Evolutionary conservation across 192 early-diverging fungal species (phyloP).

Genomic region (Podila minutissima): DNA sequence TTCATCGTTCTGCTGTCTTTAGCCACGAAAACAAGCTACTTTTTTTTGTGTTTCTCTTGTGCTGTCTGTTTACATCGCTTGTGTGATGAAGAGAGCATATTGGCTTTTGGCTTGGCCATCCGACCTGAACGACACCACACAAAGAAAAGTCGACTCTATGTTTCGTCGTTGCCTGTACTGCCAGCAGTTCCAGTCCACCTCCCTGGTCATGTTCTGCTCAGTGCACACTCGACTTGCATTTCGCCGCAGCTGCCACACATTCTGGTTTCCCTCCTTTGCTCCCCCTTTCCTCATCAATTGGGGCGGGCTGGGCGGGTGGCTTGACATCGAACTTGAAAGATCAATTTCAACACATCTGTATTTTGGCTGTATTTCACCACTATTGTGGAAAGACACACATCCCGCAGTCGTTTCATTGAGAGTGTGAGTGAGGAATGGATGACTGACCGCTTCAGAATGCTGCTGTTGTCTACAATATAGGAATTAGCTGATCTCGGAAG

Average conservation of each 20-base stretch:
- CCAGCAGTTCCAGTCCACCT: too few species aligned
- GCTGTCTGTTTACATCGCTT: slow-evolving; percentile 3
- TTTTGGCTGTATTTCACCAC: neutral
- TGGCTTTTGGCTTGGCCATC: too few species aligned
- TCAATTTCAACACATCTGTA: slow-evolving; percentile 7
- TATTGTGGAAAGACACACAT: neutral
- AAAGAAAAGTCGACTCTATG: too few species aligned
- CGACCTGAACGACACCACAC: too few species aligned
- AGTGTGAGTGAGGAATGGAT: neutral
- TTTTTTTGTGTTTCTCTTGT: neutral
- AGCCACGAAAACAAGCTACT: neutral
- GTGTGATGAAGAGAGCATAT: too few species aligned
- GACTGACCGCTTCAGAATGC: neutral
- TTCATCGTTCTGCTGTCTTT: neutral
- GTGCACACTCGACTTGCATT: too few species aligned
- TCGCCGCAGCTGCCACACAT: too few species aligned
- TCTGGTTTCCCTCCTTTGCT: neutral
- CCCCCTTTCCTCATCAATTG: slow-evolving; percentile 8
- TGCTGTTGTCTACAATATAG: slow-evolving; percentile 60
- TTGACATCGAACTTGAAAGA: slow-evolving; percentile 41
- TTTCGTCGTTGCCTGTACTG: too few species aligned
- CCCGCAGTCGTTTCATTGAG: neutral
- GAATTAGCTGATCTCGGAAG: slow-evolving; percentile 95
- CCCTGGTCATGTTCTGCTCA: too few species aligned
- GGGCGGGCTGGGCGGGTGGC: slow-evolving; percentile 11